Evolutionary conservation across 345 rosid species (phyloP).

Genomic region (Murraya paniculata): DNA sequence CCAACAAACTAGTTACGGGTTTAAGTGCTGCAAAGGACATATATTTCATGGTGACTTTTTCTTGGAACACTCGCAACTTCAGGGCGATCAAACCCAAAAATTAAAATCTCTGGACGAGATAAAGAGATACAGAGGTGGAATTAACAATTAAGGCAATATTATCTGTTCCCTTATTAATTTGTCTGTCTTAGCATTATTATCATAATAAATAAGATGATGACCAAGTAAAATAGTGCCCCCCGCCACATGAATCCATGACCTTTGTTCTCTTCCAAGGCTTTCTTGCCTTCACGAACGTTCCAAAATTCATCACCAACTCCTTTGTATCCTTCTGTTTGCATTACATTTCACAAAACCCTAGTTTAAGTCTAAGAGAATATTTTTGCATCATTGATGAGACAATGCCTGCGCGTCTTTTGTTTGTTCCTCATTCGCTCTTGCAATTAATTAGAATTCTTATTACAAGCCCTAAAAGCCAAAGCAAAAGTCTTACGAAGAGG

Average conservation of each 20-base stretch:
- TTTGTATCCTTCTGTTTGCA: background rate
- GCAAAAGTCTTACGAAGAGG: conserved; percentile 1
- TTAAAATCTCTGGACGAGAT: background rate
- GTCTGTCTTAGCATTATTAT: background rate
- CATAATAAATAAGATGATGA: background rate
- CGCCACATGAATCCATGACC: background rate
- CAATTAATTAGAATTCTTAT: background rate
- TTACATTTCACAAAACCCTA: background rate
- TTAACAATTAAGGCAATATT: background rate
- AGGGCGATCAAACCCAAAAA: background rate
- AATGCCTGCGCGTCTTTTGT: background rate
- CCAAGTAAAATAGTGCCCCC: background rate
- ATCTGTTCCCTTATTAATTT: background rate
- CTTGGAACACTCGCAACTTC: background rate
- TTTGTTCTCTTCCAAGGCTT: background rate
- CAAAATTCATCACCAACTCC: conserved; percentile 3
- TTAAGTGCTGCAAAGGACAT: no score
- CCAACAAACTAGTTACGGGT: no score
- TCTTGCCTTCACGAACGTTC: background rate
- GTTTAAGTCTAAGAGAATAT: background rate
- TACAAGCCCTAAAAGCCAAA: background rate
- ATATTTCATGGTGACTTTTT: background rate
- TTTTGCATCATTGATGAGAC: background rate
- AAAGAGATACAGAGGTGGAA: background rate
- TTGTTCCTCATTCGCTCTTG: background rate